These are phyloP conservation scores for Yamadazyma nakazawae DNA, from an alignment of 805 yeast genomes.

Conservation along the genomic window DNA sequence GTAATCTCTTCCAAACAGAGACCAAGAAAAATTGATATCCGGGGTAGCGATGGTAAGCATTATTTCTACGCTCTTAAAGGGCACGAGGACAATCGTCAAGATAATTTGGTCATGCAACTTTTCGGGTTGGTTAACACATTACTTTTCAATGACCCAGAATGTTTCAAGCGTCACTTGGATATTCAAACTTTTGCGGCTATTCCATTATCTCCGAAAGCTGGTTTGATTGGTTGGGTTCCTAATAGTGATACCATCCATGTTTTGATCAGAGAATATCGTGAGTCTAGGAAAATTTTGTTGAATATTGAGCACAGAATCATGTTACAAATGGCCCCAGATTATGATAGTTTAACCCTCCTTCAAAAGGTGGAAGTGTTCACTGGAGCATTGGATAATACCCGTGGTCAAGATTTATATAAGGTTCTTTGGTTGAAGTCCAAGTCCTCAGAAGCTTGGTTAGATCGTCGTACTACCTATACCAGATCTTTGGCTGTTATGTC, in stretches of 20 bases:
- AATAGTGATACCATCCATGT: conserved; percentile 96
- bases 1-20: conserved; percentile 95
- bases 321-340: conserved; percentile 98
- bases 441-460: conserved; percentile 97
- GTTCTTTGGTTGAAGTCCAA: conserved; percentile 95
- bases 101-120: conserved; percentile 94
- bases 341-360: conserved; percentile 80
- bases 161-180: conserved; percentile 92
- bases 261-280: conserved; percentile 87
- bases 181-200: conserved; percentile 91
- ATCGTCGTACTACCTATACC: conserved; percentile 93
- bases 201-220: conserved; percentile 96
- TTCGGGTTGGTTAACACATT: conserved; percentile 93
- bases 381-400: conserved; percentile 89
- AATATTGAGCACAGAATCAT: conserved; percentile 94
- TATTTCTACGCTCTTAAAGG: conserved; percentile 85
- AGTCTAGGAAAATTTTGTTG: conserved; percentile 79
- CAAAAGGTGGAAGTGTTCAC: conserved; percentile 97
- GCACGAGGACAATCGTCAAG: conserved; percentile 97
- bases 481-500: conserved; percentile 97
- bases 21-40: conserved; percentile 77
- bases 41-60: conserved; percentile 90
- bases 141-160: conserved; percentile 85
- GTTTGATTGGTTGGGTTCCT: conserved; percentile 95
- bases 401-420: conserved; percentile 94